phyloP scores from a whole-genome alignment of 2,329 filamentous ascomycete species.

The Scedosporium minutisporum region DNA sequence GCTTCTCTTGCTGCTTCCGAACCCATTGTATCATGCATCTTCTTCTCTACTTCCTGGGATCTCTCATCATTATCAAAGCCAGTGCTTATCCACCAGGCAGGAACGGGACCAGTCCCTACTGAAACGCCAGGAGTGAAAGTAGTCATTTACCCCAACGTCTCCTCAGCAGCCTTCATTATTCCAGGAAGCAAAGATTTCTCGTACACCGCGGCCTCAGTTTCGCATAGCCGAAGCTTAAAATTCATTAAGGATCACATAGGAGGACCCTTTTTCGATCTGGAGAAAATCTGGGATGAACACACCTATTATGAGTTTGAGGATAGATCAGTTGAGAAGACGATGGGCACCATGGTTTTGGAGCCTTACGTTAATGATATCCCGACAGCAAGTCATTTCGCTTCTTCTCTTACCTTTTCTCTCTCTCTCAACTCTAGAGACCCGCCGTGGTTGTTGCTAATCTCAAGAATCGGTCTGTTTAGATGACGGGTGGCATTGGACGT shows the following conservation, averaged over 20 bases:
- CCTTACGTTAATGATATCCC: constrained; percentile 73
- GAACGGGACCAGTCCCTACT: not conserved
- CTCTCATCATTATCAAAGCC: constrained; percentile 8
- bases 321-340: constrained; percentile 60
- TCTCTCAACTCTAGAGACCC: not conserved
- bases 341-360: constrained; percentile 73
- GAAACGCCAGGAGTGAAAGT: not conserved
- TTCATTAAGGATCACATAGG: constrained; percentile 54
- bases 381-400: constrained; percentile 34
- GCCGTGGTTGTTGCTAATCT: not conserved
- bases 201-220: constrained; percentile 44
- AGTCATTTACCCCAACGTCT: not conserved
- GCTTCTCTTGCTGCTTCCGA: not conserved
- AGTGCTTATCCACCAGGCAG: not conserved
- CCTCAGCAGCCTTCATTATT: constrained; percentile 1
- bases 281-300: constrained; percentile 72
- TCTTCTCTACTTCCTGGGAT: constrained; percentile 11
- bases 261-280: constrained; percentile 64
- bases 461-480: constrained; percentile 16
- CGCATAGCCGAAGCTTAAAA: constrained; percentile 55
- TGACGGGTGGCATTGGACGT: constrained; percentile 62
- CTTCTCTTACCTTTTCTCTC: not conserved
- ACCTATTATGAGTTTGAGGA: constrained; percentile 61
- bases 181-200: constrained; percentile 30
- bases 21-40: constrained; percentile 18